Evolutionary conservation across 495 filamentous ascomycete species (phyloP).

Genomic region (Pseudotulostoma volvatum): DNA sequence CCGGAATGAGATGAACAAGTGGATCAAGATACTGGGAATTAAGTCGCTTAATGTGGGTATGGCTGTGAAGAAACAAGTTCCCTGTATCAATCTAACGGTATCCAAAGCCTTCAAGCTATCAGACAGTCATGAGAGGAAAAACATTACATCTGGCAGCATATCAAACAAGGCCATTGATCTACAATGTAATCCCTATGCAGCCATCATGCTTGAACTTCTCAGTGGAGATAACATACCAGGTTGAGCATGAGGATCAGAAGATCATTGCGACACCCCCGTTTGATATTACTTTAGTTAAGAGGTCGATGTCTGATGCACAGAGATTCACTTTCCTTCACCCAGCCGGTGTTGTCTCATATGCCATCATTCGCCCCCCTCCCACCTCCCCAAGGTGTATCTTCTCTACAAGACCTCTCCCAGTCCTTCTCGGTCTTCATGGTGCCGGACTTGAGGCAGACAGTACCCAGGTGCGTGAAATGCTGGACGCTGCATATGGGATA

Average conservation of each 20-base stretch:
- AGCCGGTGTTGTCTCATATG: slow-evolving; percentile 41
- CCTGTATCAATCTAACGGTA: too few species aligned
- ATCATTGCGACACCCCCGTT: slow-evolving; percentile 3
- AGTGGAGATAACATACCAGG: slow-evolving; percentile 6
- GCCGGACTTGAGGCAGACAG: slow-evolving; percentile 40
- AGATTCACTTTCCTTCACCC: slow-evolving; percentile 42
- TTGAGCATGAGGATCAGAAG: slow-evolving; percentile 1
- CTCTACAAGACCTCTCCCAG: slow-evolving; percentile 14
- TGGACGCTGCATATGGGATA: slow-evolving; percentile 34
- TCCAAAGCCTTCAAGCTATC: too few species aligned
- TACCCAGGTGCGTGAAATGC: slow-evolving; percentile 24
- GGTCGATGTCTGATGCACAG: slow-evolving; percentile 26
- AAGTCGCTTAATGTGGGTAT: slow-evolving; percentile 8
- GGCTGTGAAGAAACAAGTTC: too few species aligned
- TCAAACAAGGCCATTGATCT: slow-evolving; percentile 8
- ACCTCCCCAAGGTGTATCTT: slow-evolving; percentile 11
- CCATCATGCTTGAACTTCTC: background rate
- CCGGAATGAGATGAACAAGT: slow-evolving; percentile 25
- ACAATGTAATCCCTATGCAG: slow-evolving; percentile 2
- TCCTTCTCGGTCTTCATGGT: slow-evolving; percentile 37
- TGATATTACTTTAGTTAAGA: slow-evolving; percentile 6
- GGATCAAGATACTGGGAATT: slow-evolving; percentile 19
- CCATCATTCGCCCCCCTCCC: slow-evolving; percentile 41
- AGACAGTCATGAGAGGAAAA: background rate
- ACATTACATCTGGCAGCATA: slow-evolving; percentile 6